phyloP scores from a whole-genome alignment of 2,329 filamentous ascomycete species.

The Botryotinia narcissicola region DNA sequence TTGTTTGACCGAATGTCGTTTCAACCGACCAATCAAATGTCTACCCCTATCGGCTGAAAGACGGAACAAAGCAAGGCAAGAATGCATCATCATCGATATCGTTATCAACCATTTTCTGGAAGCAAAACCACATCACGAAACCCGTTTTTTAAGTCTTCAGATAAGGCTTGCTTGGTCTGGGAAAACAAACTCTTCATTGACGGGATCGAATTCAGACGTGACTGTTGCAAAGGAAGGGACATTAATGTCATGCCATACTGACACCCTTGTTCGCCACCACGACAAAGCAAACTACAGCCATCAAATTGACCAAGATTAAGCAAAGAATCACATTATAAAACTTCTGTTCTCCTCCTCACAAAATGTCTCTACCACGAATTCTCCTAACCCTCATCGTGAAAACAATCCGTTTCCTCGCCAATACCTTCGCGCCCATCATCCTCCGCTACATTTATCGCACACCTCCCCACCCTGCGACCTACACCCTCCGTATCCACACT shows the following conservation, averaged over 20 bases:
- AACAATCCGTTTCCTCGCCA: slow-evolving; percentile 12
- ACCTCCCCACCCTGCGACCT: neutral
- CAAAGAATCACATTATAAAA: neutral
- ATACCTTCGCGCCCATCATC: slow-evolving; percentile 4
- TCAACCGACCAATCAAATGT: neutral
- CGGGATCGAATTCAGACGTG: neutral
- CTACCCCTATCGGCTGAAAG: neutral
- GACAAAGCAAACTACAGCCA: neutral
- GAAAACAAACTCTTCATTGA: neutral
- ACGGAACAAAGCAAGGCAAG: neutral
- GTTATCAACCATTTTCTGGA: neutral
- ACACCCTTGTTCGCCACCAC: neutral
- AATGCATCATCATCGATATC: neutral
- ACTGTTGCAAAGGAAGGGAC: neutral
- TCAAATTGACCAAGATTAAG: neutral
- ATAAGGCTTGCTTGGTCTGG: neutral
- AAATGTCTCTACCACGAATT: slow-evolving; percentile 13
- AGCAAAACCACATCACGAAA: neutral
- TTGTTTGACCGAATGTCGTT: neutral
- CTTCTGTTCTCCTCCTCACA: neutral
- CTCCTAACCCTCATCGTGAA: slow-evolving; percentile 12
- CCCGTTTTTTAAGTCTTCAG: neutral
- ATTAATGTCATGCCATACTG: neutral
- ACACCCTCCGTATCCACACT: neutral
- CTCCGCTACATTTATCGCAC: slow-evolving; percentile 4